Base-by-base conservation (phyloP, 2,329 filamentous ascomycete genomes). In the Geosmithia morbida region DNA sequence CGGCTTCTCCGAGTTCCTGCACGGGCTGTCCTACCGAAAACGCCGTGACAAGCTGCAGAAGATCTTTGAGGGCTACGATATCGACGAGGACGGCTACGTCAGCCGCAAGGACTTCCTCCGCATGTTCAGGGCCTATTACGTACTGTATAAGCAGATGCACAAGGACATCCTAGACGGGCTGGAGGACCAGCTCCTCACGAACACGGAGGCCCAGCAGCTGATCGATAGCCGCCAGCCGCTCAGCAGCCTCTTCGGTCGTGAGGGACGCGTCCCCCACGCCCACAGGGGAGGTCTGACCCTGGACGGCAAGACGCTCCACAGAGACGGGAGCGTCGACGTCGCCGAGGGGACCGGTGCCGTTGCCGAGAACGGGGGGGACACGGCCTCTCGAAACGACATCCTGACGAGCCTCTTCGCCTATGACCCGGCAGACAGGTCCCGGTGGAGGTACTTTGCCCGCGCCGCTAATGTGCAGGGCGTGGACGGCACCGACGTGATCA, bases 121-220 rank as follows among this genome's bases (percentile, higher is more conserved):
- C 48, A 84, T 98, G 65, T 95, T 97, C 63, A 76, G 87, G 42
- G 90, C 90, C 0, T 95, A 94, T 61, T 97, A 94, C 62, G 81
- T 86, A 2, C 76, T 96, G 8, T 92, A 88, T 59, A 87, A 89
- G 58, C 85, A 95, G 59, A 81, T 95, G 64, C 88, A 92, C 50
- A 79, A 79, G 50, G 90, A 97, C 53, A 85, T 89, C 50, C 71
- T 90, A 6, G 81, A 85, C 48, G 81, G 80, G 2, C 72, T 88
- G 51, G 84, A 89, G 56, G 85, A 89, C 51, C 84, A 89, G 57
- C 75, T 84, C 47, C 78, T 86, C 61, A 77, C 85, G 39, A 85
- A 84, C 50, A 80, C 79, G 18, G 81, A 88, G 54, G 80, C 85
- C 11, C 79, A 85, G 49, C 83, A 90, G 54, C 75, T 94, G 7